Evolutionary conservation across 495 filamentous ascomycete species (phyloP).

Genomic region (Rhizodiscina lignyota): DNA sequence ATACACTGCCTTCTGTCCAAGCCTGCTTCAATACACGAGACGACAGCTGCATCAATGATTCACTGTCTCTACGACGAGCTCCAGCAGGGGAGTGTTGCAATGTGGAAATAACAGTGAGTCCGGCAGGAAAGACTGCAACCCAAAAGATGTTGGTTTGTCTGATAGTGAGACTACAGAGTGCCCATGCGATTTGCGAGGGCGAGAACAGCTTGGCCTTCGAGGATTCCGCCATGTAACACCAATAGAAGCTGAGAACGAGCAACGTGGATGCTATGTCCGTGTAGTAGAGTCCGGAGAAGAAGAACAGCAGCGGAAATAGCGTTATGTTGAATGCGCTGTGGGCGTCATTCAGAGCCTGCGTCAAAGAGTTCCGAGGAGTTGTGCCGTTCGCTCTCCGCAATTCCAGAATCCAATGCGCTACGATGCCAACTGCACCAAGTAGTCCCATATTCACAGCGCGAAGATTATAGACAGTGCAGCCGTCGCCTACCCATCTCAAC

Average conservation of each 20-base stretch:
- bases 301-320: conserved; percentile 81
- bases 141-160: conserved; percentile 96
- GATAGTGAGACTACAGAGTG: conserved; percentile 46
- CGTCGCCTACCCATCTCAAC: too few species aligned
- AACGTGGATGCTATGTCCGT: conserved; percentile 62
- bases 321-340: conserved; percentile 66
- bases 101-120: conserved; percentile 42
- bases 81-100: conserved; percentile 5
- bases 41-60: too few species aligned
- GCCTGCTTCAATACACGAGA: conserved; percentile 4
- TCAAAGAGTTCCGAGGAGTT: too few species aligned
- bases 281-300: conserved; percentile 89
- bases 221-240: not conserved
- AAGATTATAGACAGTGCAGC: too few species aligned
- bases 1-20: conserved; percentile 26
- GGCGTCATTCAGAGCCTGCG: too few species aligned
- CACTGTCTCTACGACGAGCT: not conserved
- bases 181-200: not conserved
- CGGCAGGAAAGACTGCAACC: conserved; percentile 76
- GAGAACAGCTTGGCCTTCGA: not conserved
- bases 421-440: not conserved
- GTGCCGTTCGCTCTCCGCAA: not conserved
- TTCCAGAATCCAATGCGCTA: not conserved
- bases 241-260: conserved; percentile 22
- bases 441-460: too few species aligned